Conservation (phyloP, 2,329 filamentous ascomycete genomes). For the Lachnellula cervina region DNA sequence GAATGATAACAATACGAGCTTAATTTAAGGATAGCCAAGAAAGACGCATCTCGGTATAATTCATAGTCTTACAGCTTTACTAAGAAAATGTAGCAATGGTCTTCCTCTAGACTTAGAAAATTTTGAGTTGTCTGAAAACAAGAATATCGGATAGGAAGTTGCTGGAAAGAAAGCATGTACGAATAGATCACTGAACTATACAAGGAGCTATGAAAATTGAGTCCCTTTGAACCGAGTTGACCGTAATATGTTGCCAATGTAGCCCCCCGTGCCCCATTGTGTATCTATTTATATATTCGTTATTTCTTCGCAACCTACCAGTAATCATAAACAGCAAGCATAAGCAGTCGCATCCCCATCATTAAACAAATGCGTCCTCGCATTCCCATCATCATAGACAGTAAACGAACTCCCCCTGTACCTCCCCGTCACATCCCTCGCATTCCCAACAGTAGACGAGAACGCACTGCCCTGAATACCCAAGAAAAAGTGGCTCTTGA, state of each 20-base stretch:
- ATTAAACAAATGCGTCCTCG: conserved; percentile 33
- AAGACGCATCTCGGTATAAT: no score
- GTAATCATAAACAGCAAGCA: conserved; percentile 31
- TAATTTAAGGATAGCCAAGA: no score
- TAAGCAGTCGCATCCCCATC: conserved; percentile 31
- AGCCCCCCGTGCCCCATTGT: neutral
- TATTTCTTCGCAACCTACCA: neutral
- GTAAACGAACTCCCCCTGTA: conserved; percentile 33
- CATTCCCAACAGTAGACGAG: conserved; percentile 31
- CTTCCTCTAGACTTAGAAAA: no score
- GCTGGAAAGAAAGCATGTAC: no score
- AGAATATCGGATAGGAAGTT: no score
- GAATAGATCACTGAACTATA: neutral
- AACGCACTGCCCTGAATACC: conserved; percentile 34
- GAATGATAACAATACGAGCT: no score
- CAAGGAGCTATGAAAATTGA: neutral
- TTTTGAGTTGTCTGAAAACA: no score
- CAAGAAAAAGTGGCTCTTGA: conserved; percentile 32
- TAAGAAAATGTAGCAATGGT: no score
- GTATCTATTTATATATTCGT: neutral
- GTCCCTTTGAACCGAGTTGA: no score
- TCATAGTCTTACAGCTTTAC: no score
- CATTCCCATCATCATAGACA: conserved; percentile 27
- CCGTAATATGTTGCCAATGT: neutral
- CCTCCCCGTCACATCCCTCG: conserved; percentile 32